These are phyloP conservation scores for Chytridium lagenaria DNA, from an alignment of 371 early-diverging fungal genomes.

Conservation along the genomic window DNA sequence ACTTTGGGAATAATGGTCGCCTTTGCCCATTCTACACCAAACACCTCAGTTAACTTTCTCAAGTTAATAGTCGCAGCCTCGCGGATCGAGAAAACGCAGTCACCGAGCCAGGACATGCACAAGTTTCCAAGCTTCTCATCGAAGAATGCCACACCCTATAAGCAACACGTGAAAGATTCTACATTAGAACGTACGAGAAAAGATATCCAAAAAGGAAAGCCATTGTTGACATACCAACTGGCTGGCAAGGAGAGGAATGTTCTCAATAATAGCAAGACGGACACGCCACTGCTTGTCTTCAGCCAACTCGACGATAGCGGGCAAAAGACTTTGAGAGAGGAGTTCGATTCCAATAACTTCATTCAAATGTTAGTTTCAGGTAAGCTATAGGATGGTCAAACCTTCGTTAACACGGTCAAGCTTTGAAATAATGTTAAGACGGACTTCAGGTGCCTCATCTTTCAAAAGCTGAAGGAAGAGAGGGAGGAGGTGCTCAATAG, in stretches of 20 bases:
- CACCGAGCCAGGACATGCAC: slow-evolving; percentile 97
- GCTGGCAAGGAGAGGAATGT: slow-evolving; percentile 93
- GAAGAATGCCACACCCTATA: slow-evolving; percentile 88
- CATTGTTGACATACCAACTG: slow-evolving; percentile 75
- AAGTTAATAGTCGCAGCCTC: slow-evolving; percentile 95
- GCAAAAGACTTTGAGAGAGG: slow-evolving; percentile 93
- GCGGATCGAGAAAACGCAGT: slow-evolving; percentile 95
- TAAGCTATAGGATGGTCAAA: slow-evolving; percentile 28
- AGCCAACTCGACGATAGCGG: slow-evolving; percentile 96
- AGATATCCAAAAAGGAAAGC: no score
- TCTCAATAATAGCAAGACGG: slow-evolving; percentile 96
- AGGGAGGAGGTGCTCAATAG: slow-evolving; percentile 92
- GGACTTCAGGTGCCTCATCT: slow-evolving; percentile 96
- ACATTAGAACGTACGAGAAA: no score
- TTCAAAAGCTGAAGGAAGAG: slow-evolving; percentile 93
- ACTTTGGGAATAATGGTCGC: slow-evolving; percentile 92
- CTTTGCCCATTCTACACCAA: slow-evolving; percentile 98
- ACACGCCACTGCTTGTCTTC: slow-evolving; percentile 99
- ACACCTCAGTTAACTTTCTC: slow-evolving; percentile 90
- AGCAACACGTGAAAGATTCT: no score
- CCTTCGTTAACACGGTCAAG: slow-evolving; percentile 92
- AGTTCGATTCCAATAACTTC: slow-evolving; percentile 95
- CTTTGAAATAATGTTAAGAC: slow-evolving; percentile 96
- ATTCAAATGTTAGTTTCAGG: background rate
- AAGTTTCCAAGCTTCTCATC: slow-evolving; percentile 91